A percentile compares a stretch with the other conserved stretches of the same genome.
Evolutionary conservation across 306 rosid genomes (phyloP).

Genomic region (Lathyrus sativus): DNA sequence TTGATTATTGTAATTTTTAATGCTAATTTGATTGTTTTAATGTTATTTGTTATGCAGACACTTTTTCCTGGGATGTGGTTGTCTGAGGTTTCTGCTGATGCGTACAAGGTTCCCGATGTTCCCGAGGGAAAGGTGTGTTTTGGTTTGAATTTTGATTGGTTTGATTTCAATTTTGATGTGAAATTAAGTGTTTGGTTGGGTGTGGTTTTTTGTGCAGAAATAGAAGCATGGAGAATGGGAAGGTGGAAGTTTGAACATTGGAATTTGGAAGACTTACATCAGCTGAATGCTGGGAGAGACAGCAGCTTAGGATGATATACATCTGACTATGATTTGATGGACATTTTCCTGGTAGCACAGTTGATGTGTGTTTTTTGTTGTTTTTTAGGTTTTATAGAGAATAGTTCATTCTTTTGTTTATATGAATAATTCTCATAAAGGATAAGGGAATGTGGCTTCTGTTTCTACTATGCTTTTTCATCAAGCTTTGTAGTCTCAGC

Average conservation of each 20-base stretch:
- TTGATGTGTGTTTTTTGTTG: constrained; percentile 43
- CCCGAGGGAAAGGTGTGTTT: constrained; percentile 63
- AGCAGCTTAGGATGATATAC: constrained; percentile 5
- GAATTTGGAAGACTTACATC: constrained; percentile 25
- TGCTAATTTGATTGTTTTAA: background rate
- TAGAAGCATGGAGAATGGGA: constrained; percentile 41
- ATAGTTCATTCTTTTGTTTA: constrained; percentile 50
- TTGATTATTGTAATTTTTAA: background rate
- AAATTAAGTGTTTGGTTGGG: constrained; percentile 1
- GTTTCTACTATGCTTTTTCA: constrained; percentile 24
- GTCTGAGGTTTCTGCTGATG: constrained; percentile 66
- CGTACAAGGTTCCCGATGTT: constrained; percentile 60
- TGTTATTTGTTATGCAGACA: constrained; percentile 38
- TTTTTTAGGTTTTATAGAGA: constrained; percentile 45
- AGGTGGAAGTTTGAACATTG: too few species aligned
- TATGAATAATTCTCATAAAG: constrained; percentile 49
- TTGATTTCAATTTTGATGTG: constrained; percentile 15
- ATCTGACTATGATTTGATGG: background rate
- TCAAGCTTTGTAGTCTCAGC: constrained; percentile 26
- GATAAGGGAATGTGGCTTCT: constrained; percentile 17
- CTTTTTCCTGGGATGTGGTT: constrained; percentile 78
- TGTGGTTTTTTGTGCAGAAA: constrained; percentile 47
- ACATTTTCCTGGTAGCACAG: constrained; percentile 32
- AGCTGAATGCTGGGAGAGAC: constrained; percentile 14
- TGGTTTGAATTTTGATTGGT: background rate